Evolutionary conservation across 2,329 filamentous ascomycete genomes (phyloP).

Genomic region (Penicillium sp.): DNA sequence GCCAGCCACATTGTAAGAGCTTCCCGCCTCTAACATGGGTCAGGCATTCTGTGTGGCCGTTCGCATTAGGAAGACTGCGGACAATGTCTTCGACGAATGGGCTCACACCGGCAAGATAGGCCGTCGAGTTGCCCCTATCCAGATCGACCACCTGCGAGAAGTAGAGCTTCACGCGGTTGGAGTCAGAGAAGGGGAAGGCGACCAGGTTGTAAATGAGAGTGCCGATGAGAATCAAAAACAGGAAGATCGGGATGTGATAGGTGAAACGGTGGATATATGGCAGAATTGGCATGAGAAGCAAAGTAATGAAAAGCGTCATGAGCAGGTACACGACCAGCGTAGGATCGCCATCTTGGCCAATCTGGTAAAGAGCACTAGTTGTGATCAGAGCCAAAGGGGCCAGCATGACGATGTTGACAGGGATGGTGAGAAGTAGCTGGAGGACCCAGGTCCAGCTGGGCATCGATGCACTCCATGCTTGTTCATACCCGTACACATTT

Average conservation of each 20-base stretch:
- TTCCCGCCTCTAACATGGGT: conserved; percentile 44
- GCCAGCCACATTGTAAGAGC: conserved; percentile 67
- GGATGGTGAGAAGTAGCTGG: conserved; percentile 78
- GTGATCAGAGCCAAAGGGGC: conserved; percentile 75
- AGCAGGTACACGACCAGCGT: conserved; percentile 71
- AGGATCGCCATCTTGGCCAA: conserved; percentile 77
- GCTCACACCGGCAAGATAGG: conserved; percentile 68
- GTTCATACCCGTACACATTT: conserved; percentile 68
- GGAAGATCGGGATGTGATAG: conserved; percentile 75
- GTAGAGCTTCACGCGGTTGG: conserved; percentile 80
- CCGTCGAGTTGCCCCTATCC: conserved; percentile 68
- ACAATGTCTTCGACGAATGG: conserved; percentile 69
- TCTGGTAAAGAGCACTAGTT: conserved; percentile 74
- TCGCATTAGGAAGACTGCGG: conserved; percentile 67
- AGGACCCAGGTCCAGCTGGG: conserved; percentile 85
- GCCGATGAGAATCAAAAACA: conserved; percentile 70
- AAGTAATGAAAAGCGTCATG: conserved; percentile 66
- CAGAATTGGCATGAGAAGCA: conserved; percentile 73
- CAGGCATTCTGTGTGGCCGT: conserved; percentile 51
- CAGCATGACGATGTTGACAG: conserved; percentile 73
- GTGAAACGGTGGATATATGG: conserved; percentile 88
- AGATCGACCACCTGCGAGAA: conserved; percentile 83
- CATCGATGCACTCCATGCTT: conserved; percentile 78
- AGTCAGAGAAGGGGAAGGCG: conserved; percentile 83
- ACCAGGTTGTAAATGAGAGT: conserved; percentile 83